Evolutionary conservation across 805 yeast genomes (phyloP), one percentile per base, ranked within the genome.

Genomic region (Starmerella sirachaensis): DNA sequence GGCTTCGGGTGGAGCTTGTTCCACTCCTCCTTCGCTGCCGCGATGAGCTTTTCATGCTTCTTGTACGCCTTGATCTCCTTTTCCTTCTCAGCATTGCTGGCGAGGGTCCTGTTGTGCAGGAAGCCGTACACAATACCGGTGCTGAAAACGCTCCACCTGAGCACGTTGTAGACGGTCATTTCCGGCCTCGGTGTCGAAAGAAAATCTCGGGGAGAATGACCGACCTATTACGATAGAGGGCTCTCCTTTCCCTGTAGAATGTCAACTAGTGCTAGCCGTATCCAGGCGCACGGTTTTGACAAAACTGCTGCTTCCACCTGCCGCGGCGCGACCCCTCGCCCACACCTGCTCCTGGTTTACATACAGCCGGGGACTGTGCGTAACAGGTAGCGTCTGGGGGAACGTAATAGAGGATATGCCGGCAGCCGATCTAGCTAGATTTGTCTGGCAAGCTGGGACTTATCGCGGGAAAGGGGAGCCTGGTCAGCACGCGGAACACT

Each of bases 111-210:
- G 63, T 93, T 81, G 69, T 84, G 94, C 61, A 70, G 70, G 48
- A 84, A 81, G 53, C 98, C 98, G 65, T 82, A 83, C 45, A 74
- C 69, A 42, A 86, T 67, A 62, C 98, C 98, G 51, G 83, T 74
- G 38, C 81, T 88, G 51, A 88, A 72, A 38, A 93, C 78, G 51
- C 93, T 68, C 77, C 91, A 88, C 77, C 97, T 83, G 58, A 86
- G 73, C 57, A 50, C 55, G 53, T 51, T 51, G 47, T 41, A 48
- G 35, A 47, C 36, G 14, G 53, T 42, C 41, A 50, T 49, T 28
- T 32, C 47, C 46, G 33, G 38, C 33, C 11, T 23, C 33, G 40
- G 41, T 35, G 21, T 29, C 31, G 27, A 10, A 27, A 12, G 28
- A 37, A 37, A 30, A 30, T 17, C 33, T 34, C 34, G 30, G 20